Evolutionary conservation across 2,329 filamentous ascomycete species (phyloP).

Genomic region (Ophiocordyceps camponoti-floridani): DNA sequence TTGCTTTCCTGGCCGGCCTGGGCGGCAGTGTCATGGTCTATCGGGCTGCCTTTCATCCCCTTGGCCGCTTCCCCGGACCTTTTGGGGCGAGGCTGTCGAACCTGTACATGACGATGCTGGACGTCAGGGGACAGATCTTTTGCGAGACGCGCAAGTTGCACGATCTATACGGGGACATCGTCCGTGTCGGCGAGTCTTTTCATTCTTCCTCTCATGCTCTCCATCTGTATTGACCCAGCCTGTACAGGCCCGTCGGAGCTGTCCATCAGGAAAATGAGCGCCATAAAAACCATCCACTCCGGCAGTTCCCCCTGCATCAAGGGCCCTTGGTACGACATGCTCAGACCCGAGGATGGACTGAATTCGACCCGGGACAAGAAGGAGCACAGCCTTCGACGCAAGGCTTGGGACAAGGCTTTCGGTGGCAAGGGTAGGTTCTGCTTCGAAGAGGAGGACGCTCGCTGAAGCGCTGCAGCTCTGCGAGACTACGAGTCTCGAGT

Average conservation of each 20-base stretch:
- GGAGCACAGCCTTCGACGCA: constrained; percentile 12
- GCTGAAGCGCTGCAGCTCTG: not conserved
- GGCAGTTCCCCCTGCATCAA: not conserved
- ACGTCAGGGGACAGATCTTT: constrained; percentile 7
- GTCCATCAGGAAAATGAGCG: not conserved
- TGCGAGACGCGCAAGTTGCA: constrained; percentile 11
- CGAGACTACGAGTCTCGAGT: not conserved
- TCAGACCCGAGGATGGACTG: constrained; percentile 11
- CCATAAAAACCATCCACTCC: not conserved
- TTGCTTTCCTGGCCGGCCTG: not conserved
- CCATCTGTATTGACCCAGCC: not conserved
- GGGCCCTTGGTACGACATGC: not conserved
- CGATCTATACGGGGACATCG: constrained; percentile 11
- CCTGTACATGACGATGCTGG: constrained; percentile 7
- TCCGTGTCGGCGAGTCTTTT: constrained; percentile 10
- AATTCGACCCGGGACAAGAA: constrained; percentile 13
- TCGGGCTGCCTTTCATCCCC: constrained; percentile 8
- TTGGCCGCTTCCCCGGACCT: constrained; percentile 11
- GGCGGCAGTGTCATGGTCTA: constrained; percentile 3
- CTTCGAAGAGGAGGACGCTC: too few species aligned
- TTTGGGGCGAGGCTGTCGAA: constrained; percentile 10
- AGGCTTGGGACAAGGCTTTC: constrained; percentile 15
- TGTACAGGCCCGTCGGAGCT: not conserved
- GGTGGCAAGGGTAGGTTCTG: constrained; percentile 8
- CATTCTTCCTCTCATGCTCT: constrained; percentile 1